These are phyloP conservation scores for Cercospora sesami DNA, from an alignment of 2,329 filamentous ascomycete genomes.

Conservation along the genomic window DNA sequence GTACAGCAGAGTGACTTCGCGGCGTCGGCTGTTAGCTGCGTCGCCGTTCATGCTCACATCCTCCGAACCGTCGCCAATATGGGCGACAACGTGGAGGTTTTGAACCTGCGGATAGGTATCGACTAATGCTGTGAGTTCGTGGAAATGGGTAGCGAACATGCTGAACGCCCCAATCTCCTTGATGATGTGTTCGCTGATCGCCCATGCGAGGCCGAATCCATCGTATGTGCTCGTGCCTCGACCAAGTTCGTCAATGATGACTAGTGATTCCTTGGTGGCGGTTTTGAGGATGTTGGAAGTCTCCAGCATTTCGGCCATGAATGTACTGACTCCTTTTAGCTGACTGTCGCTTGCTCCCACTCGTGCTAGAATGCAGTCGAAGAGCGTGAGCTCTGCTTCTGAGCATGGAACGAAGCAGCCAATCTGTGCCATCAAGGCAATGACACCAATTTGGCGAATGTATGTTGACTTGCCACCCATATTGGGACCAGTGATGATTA, in stretches of 20 bases:
- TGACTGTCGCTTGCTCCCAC: conserved; percentile 96
- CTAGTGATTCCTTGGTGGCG: conserved; percentile 89
- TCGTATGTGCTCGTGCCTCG: conserved; percentile 97
- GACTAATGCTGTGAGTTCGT: conserved; percentile 88
- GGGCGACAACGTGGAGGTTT: conserved; percentile 94
- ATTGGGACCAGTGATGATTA: conserved; percentile 96
- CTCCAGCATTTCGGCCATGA: conserved; percentile 99
- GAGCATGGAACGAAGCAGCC: conserved; percentile 94
- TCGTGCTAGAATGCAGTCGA: conserved; percentile 93
- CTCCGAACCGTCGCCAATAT: conserved; percentile 65
- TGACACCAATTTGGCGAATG: conserved; percentile 94
- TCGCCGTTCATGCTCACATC: conserved; percentile 40
- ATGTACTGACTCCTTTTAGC: conserved; percentile 95
- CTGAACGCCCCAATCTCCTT: conserved; percentile 92
- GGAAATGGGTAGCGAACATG: conserved; percentile 97
- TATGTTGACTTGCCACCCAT: conserved; percentile 99
- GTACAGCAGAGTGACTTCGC: conserved; percentile 91
- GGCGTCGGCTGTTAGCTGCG: conserved; percentile 53
- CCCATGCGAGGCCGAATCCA: conserved; percentile 98
- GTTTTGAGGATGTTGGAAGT: conserved; percentile 98
- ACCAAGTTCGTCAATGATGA: conserved; percentile 97
- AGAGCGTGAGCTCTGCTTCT: conserved; percentile 89
- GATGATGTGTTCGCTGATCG: conserved; percentile 95
- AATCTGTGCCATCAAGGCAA: conserved; percentile 94
- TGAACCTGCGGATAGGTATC: conserved; percentile 84